Percentiles rank a stretch among this genome's conserved stretches.
These are phyloP conservation scores for Irineochytrium annulatum DNA, from an alignment of 192 early-diverging fungal genomes.

Conservation along the genomic window DNA sequence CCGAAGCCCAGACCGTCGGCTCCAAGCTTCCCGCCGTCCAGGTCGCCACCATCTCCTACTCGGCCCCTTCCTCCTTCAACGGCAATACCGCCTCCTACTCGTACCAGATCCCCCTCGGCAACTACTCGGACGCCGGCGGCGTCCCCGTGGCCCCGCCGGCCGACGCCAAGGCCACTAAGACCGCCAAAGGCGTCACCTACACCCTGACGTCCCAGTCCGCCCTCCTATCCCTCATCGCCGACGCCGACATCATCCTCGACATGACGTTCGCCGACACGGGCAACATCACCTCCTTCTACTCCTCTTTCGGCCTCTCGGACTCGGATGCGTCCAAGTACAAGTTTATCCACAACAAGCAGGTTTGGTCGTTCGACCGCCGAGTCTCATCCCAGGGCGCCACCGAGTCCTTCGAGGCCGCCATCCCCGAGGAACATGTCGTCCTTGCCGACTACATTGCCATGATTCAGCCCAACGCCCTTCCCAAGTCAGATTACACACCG, in stretches of 20 bases:
- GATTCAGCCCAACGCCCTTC: slow-evolving; percentile 16
- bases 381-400: slow-evolving; percentile 17
- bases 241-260: slow-evolving; percentile 35
- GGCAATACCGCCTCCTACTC: slow-evolving; percentile 36
- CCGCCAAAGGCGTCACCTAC: slow-evolving; percentile 1
- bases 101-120: slow-evolving; percentile 51
- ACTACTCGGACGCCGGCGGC: slow-evolving; percentile 11
- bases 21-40: slow-evolving; percentile 48
- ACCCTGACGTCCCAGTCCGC: too few relatives aligned
- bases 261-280: slow-evolving; percentile 11
- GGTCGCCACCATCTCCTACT: slow-evolving; percentile 23
- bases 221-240: slow-evolving; percentile 9
- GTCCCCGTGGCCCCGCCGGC: background rate
- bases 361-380: slow-evolving; percentile 16
- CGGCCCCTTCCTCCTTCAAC: slow-evolving; percentile 4
- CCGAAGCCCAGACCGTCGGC: slow-evolving; percentile 34
- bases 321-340: slow-evolving; percentile 17
- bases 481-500: slow-evolving; percentile 16
- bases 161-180: background rate
- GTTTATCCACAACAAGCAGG: slow-evolving; percentile 30
- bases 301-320: slow-evolving; percentile 9
- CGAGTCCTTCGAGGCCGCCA: slow-evolving; percentile 27
- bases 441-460: slow-evolving; percentile 27
- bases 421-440: too few relatives aligned
- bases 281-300: too few relatives aligned